Base-by-base conservation (phyloP, 2,329 filamentous ascomycete species). In the Neurospora crassa region DNA sequence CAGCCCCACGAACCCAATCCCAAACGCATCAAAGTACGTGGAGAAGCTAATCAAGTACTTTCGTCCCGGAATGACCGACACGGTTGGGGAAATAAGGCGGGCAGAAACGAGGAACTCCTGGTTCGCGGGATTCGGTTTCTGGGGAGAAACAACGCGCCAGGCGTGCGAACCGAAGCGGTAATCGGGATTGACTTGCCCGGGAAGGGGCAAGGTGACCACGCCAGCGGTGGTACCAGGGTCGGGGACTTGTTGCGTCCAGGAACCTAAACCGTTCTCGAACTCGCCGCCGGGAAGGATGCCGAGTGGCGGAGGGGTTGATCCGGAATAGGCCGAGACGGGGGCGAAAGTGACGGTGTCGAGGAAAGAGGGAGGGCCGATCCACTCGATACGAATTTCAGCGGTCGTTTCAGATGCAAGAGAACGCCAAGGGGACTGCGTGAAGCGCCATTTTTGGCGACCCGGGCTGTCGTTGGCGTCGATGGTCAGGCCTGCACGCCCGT, bases 181-280 rank as follows among this genome's bases (percentile, higher is more conserved):
- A 6, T 68, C 45, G 6, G 69, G 69, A 24, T 37, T 37, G 14
- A 67, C 53, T 10, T 40, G 24, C 16, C 63, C 24, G 34, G 67
- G 53, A 3, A 67, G 6, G 11, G 63, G 24, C 11, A 70, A 47
- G 3, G 67, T 40, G 67, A 42, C 67, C 29, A 72, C 20, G 24
- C 42, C 70, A 14, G 71, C 72, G 1, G 47, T 63, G 0, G 73
- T 70, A 8, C 68, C 68, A 0, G 71, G 20, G 41, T 77, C 76
- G 2, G 73, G 73, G 1, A 72, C 68, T 14, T 76, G 67, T 14
- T 74, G 68, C 1, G 67, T 73, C 76, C 76, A 78, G 10, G 74
- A 69, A 1, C 72, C 69, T 12, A 75, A 4, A 5, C 75, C 74
- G 45, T 72, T 74, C 41, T 76, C 75, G 63, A 76, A 76, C 16